phyloP scores from a whole-genome alignment of 768 basidiomycete genomes.

The Clitopilus hobsonii region DNA sequence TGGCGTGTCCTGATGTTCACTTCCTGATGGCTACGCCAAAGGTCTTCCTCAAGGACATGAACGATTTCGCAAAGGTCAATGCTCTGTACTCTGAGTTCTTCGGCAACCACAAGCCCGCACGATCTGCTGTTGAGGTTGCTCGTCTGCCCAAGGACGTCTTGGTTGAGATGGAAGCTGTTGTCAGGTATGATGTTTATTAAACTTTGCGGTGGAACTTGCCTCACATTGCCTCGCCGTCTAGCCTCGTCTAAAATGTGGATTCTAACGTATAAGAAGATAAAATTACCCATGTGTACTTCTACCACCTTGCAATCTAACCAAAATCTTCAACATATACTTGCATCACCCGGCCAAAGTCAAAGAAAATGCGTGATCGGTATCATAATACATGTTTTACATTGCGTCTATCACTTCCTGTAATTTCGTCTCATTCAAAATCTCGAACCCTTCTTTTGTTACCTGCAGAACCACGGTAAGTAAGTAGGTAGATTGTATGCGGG shows the following conservation, averaged over 20 bases:
- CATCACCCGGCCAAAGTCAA: not conserved
- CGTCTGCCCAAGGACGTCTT: constrained; percentile 88
- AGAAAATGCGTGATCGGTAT: not conserved
- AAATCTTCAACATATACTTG: not conserved
- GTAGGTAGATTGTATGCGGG: not conserved
- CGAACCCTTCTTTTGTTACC: constrained; percentile 89
- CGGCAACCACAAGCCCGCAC: constrained; percentile 87
- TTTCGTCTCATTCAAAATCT: constrained; percentile 77
- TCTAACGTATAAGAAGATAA: not conserved
- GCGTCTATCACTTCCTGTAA: constrained; percentile 83
- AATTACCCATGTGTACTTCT: constrained; percentile 5
- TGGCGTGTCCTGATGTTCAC: not conserved
- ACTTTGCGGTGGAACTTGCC: not conserved
- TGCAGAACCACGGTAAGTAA: constrained; percentile 19
- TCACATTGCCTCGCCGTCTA: constrained; percentile 6
- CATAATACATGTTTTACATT: constrained; percentile 47
- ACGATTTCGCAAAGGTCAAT: constrained; percentile 85
- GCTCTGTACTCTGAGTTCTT: constrained; percentile 80
- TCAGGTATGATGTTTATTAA: constrained; percentile 41
- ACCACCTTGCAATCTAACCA: not conserved
- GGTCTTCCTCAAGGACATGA: constrained; percentile 92
- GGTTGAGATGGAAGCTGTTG: constrained; percentile 90
- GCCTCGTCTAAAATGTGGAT: constrained; percentile 25
- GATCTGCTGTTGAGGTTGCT: constrained; percentile 87
- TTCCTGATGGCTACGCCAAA: constrained; percentile 20